Conservation (phyloP, 306 rosid genomes). For the Trifolium subterraneum region DNA sequence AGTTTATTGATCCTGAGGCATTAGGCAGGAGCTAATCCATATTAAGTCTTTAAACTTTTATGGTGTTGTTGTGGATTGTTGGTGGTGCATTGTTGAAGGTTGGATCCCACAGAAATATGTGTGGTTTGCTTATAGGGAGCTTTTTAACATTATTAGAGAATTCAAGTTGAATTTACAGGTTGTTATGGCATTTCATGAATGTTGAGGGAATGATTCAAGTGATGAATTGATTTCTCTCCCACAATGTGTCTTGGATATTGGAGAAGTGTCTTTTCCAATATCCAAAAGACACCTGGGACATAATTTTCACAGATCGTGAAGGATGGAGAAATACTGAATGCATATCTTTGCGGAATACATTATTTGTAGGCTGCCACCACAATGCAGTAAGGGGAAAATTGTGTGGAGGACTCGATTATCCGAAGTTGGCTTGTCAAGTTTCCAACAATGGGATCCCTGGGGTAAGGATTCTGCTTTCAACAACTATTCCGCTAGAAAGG, state of each 20-base stretch:
- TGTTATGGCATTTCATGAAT: conserved; percentile 94
- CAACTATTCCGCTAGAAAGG: too few species aligned
- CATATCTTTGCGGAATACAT: conserved; percentile 50
- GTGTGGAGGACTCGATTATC: too few species aligned
- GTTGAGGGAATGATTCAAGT: conserved; percentile 72
- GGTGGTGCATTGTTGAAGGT: conserved; percentile 98
- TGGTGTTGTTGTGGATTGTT: conserved; percentile 87
- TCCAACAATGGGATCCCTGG: too few species aligned
- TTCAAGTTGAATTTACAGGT: conserved; percentile 93
- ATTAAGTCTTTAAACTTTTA: conserved; percentile 74
- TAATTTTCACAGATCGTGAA: conserved; percentile 93
- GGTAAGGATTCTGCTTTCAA: too few species aligned
- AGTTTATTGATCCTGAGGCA: conserved; percentile 83
- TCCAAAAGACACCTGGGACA: conserved; percentile 81
- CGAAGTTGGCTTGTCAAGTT: too few species aligned
- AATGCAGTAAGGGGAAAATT: too few species aligned
- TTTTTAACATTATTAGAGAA: conserved; percentile 72
- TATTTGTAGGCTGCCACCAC: too few species aligned
- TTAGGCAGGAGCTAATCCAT: conserved; percentile 77
- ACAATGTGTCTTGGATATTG: conserved; percentile 87
- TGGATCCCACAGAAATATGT: conserved; percentile 86
- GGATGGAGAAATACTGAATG: conserved; percentile 94
- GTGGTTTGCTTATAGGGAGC: conserved; percentile 94
- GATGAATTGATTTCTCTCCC: conserved; percentile 76
- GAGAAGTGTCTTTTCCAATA: too few species aligned